Base-by-base conservation (phyloP, 2,329 filamentous ascomycete genomes). In the Botrytis squamosa region DNA sequence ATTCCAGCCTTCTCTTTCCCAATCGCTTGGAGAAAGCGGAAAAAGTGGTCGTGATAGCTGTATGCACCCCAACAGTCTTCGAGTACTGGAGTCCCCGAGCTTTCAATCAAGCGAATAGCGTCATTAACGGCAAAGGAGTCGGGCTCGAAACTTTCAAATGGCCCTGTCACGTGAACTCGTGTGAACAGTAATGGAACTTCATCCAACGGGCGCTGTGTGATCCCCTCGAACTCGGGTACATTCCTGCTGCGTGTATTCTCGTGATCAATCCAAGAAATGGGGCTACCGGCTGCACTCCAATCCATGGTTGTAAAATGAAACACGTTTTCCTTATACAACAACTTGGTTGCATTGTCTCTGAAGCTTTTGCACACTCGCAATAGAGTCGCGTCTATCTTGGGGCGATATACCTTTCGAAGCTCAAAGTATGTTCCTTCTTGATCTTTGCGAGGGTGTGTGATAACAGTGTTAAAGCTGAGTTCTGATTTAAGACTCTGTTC, bases 21-120 rank as follows among this genome's bases (percentile, higher is more conserved):
- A 59, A 69, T 59, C 0, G 49, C 6, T 25, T 59, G 18, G 3
- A 69, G 16, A 9, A 69, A 69, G 16, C 66, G 66, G 18, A 59
- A 59, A 38, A 69, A 69, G 38, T 59, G 49, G 9, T 69, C 49
- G n/a, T 33, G 29, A 7, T 42, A n/a, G 40, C 18, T 59, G 25
- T 25, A 33, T 3, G 16, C 5, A n/a, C 0, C 2, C 16, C 0
- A 4, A 44, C 9, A 40, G 14, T 29, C 4, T 29, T 29, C 2
- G 3, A 42, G 25, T 1, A 10, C 10, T 20, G 25, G 63, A 2
- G 9, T 20, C 10, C 20, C 25, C 1, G 5, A 25, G 18, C 8
- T 29, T 42, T 46, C 40, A 3, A 65, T 29, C 16, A 40, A 20
- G 4, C 6, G 16, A 40, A 59, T 22, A 1, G 9, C 49, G 0